Percentiles rank a stretch among this genome's conserved stretches.
phyloP scores from a whole-genome alignment of 2,329 filamentous ascomycete species.

The Podosphaera aphanis region DNA sequence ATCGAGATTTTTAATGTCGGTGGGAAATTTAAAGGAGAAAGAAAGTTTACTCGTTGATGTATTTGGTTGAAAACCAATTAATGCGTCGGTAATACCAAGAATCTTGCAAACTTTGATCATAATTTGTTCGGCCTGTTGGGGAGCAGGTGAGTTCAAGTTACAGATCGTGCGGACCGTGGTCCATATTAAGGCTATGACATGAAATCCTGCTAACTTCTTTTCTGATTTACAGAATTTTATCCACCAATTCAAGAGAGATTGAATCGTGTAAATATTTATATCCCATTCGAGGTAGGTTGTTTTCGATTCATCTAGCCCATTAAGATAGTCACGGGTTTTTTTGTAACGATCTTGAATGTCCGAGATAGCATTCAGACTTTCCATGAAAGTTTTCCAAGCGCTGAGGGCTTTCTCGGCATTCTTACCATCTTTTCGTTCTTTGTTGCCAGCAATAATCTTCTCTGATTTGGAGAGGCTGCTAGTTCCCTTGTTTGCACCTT shows the following conservation, averaged over 20 bases:
- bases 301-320: slow-evolving; percentile 12
- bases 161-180: slow-evolving; percentile 19
- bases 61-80: slow-evolving; percentile 7
- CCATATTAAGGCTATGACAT: slow-evolving; percentile 25
- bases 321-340: slow-evolving; percentile 12
- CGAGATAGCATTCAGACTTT: slow-evolving; percentile 10
- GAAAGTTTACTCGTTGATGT: slow-evolving; percentile 19
- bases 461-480: slow-evolving; percentile 18
- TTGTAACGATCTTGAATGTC: slow-evolving; percentile 15
- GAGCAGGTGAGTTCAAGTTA: slow-evolving; percentile 17
- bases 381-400: slow-evolving; percentile 14
- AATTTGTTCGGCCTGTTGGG: slow-evolving; percentile 19
- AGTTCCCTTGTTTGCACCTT: slow-evolving; percentile 18
- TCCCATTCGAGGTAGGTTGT: slow-evolving; percentile 14
- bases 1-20: slow-evolving; percentile 6
- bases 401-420: slow-evolving; percentile 15
- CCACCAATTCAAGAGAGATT: slow-evolving; percentile 25
- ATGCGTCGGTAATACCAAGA: slow-evolving; percentile 16
- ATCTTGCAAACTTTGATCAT: slow-evolving; percentile 15
- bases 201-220: slow-evolving; percentile 16
- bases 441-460: slow-evolving; percentile 15
- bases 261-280: slow-evolving; percentile 23
- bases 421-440: slow-evolving; percentile 12
- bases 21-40: slow-evolving; percentile 22
- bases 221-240: slow-evolving; percentile 17